A percentile compares a stretch with the other conserved stretches of the same genome.
Conservation (phyloP, 2,329 filamentous ascomycete species). For the Phaeosphaeria sp. region DNA sequence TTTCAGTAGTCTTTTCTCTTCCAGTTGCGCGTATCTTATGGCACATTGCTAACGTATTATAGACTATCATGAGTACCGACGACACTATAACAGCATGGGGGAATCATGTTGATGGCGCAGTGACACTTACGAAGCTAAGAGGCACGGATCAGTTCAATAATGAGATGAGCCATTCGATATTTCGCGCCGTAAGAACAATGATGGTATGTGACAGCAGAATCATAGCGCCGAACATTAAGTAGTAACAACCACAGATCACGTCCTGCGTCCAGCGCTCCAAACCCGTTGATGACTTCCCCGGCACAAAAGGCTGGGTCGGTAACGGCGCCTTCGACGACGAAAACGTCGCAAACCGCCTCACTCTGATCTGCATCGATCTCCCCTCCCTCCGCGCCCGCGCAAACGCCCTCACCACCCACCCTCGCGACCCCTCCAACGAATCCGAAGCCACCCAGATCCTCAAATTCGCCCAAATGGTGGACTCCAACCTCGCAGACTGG, state of each 20-base stretch:
- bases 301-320: constrained; percentile 43
- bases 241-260: constrained; percentile 40
- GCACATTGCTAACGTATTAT: constrained; percentile 18
- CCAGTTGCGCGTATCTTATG: neutral
- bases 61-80: constrained; percentile 49
- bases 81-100: constrained; percentile 48
- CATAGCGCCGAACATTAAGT: no score
- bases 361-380: constrained; percentile 48
- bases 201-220: constrained; percentile 50
- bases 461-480: constrained; percentile 45
- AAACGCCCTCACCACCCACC: constrained; percentile 34
- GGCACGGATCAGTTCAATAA: constrained; percentile 49
- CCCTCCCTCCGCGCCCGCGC: constrained; percentile 47
- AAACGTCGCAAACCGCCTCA: constrained; percentile 50
- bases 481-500: constrained; percentile 47
- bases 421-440: constrained; percentile 25
- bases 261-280: constrained; percentile 49
- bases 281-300: constrained; percentile 48
- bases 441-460: constrained; percentile 43
- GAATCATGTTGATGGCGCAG: constrained; percentile 51
- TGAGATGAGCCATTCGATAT: constrained; percentile 46
- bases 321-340: constrained; percentile 40
- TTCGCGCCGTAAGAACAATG: constrained; percentile 50
- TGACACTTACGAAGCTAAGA: constrained; percentile 47
- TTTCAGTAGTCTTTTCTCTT: constrained; percentile 22